These are phyloP conservation scores for Aureobasidium musti DNA, from an alignment of 2,329 filamentous ascomycete genomes.

Conservation along the genomic window DNA sequence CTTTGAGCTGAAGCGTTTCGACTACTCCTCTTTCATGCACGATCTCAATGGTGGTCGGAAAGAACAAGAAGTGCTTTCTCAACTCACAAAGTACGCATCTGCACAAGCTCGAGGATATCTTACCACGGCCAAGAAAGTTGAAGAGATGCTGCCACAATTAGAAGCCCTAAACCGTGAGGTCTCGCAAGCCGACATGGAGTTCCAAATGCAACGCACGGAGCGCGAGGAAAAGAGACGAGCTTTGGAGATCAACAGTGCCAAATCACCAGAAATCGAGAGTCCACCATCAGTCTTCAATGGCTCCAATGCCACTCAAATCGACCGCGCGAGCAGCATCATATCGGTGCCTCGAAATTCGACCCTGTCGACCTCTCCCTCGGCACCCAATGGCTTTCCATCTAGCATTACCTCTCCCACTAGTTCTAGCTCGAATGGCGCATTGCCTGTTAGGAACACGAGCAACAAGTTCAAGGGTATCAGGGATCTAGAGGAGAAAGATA, in stretches of 20 bases:
- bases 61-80: conserved; percentile 93
- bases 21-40: conserved; percentile 99
- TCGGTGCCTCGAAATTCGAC: conserved; percentile 19
- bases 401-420: conserved; percentile 2
- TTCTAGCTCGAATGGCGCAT: conserved; percentile 21
- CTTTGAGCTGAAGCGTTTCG: conserved; percentile 96
- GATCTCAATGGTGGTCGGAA: conserved; percentile 99
- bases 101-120: conserved; percentile 84
- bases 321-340: conserved; percentile 27
- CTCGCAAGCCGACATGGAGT: conserved; percentile 92
- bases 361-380: conserved; percentile 26
- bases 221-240: conserved; percentile 89
- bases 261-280: conserved; percentile 14
- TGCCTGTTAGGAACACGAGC: conserved; percentile 41
- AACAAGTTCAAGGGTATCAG: conserved; percentile 85
- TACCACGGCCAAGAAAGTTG: conserved; percentile 80
- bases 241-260: conserved; percentile 76
- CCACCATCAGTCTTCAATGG: neutral
- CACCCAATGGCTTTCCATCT: conserved; percentile 6
- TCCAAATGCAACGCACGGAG: conserved; percentile 91
- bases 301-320: neutral
- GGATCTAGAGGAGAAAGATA: conserved; percentile 83
- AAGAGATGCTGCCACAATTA: conserved; percentile 81
- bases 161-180: conserved; percentile 88
- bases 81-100: conserved; percentile 91